Base-by-base conservation (phyloP, 306 rosid genomes). In the Rosa lucieae region DNA sequence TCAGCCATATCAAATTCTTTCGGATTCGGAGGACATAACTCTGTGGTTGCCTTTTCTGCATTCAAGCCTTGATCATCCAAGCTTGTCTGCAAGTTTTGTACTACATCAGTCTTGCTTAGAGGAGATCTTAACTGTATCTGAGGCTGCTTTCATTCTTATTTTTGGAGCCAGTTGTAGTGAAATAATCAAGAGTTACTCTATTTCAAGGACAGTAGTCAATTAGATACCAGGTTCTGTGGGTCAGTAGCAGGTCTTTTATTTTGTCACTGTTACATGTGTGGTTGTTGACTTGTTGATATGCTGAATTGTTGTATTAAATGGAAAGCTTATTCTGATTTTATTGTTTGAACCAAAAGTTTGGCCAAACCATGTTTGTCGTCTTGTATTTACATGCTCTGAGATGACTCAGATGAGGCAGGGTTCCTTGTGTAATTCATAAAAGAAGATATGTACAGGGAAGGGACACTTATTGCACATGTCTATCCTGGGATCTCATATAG, bases 21-120 rank as follows among this genome's bases (percentile, higher is more conserved):
- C 23, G 99, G 98, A 83, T 93, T 96, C 52, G 98, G 99, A 44
- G 98, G 99, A 80, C 99, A 96, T 82, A 96, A 96, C 83, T 96
- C 99, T 15, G 99, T 93, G 1, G 99, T 91, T 58, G 94, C 91
- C 61, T 96, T 96, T 77, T 90, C 99, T 52, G 94, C 94, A 1
- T 93, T 93, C 91, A 90, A 81, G 87, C 97, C 97, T 55, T 95
- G 97, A 95, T 73, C 73, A 43, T 62, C 48, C 75, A 65, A 78
- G 86, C 82, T 68, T 75, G 79, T 70, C 21, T 69, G 70, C 78
- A 67, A 62, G 77, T 89, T 84, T 83, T 78, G 82, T 84, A 80
- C 86, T 5, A 18, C 62, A 79, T 29, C 70, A 84, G 72, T 58
- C 70, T 17, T 80, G 76, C 55, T 79, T 77, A 74, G 83, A 85